Conservation (phyloP, 495 filamentous ascomycete species). For the Paragyromitra xinjiangensis region DNA sequence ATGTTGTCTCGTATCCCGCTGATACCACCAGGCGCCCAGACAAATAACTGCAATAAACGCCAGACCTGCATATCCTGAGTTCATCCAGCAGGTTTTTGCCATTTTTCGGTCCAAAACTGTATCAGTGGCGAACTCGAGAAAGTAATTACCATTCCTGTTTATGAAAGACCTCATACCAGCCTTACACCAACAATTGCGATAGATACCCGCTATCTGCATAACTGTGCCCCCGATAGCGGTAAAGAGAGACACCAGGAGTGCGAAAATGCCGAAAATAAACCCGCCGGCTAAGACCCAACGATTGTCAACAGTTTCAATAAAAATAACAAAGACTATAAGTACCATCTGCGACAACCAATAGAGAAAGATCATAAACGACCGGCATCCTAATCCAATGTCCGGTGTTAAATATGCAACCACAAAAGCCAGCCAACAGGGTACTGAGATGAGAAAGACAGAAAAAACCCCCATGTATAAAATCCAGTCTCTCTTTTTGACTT, state of each 20-base stretch:
- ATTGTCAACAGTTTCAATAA: neutral
- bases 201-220: conserved; percentile 20
- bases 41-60: neutral
- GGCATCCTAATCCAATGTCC: conserved; percentile 60
- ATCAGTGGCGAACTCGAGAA: conserved; percentile 16
- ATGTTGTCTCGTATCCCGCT: neutral
- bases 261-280: neutral
- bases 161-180: conserved; percentile 17
- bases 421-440: conserved; percentile 60
- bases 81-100: conserved; percentile 2
- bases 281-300: neutral
- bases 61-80: neutral
- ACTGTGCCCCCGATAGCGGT: conserved; percentile 2
- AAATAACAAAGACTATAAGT: conserved; percentile 3
- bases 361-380: conserved; percentile 60
- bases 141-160: neutral
- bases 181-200: conserved; percentile 20
- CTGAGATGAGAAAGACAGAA: conserved; percentile 53
- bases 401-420: conserved; percentile 61
- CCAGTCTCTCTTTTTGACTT: conserved; percentile 55
- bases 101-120: conserved; percentile 4
- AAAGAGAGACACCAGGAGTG: conserved; percentile 1
- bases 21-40: conserved; percentile 29
- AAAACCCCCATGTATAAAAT: conserved; percentile 54
- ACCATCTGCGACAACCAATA: conserved; percentile 60